A percentile compares a stretch with the other conserved stretches of the same genome.
phyloP scores from a whole-genome alignment of 495 filamentous ascomycete species.

The Friedmanniomyces simplex region DNA sequence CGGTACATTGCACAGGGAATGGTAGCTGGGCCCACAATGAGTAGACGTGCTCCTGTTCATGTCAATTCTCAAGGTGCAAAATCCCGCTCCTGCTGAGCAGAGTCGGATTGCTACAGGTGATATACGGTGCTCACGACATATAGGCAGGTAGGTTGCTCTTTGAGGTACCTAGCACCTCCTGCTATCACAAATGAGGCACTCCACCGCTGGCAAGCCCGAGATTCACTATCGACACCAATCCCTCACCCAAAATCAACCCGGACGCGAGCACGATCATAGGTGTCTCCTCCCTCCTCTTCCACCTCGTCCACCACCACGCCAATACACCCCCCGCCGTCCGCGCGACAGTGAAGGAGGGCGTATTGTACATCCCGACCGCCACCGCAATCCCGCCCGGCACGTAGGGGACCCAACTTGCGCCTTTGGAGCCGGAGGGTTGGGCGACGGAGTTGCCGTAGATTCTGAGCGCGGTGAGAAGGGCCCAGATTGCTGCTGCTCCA shows the following conservation, averaged over 20 bases:
- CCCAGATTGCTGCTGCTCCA: slow-evolving; percentile 59
- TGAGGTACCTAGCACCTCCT: no score
- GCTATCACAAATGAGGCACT: slow-evolving; percentile 62
- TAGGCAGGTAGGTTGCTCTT: no score
- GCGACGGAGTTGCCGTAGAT: slow-evolving; percentile 40
- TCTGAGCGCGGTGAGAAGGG: slow-evolving; percentile 55
- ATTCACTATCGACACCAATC: slow-evolving; percentile 86
- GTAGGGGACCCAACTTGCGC: slow-evolving; percentile 45
- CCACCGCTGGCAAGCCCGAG: slow-evolving; percentile 66
- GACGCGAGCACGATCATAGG: slow-evolving; percentile 54
- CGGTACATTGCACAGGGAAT: no score
- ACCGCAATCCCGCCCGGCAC: slow-evolving; percentile 93
- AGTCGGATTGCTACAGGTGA: no score
- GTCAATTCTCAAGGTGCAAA: no score
- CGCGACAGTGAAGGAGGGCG: slow-evolving; percentile 88
- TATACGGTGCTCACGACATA: no score
- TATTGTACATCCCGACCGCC: slow-evolving; percentile 95
- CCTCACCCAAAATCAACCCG: slow-evolving; percentile 88
- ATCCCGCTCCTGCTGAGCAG: no score
- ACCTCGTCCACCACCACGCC: slow-evolving; percentile 66
- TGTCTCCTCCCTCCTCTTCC: slow-evolving; percentile 39
- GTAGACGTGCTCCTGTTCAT: no score
- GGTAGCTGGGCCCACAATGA: no score
- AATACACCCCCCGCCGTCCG: slow-evolving; percentile 75
- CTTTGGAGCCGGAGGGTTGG: slow-evolving; percentile 31